Percentiles rank a stretch among this genome's conserved stretches.
Conservation (phyloP, 805 yeast species). For the Kockiozyma suomiensis region DNA sequence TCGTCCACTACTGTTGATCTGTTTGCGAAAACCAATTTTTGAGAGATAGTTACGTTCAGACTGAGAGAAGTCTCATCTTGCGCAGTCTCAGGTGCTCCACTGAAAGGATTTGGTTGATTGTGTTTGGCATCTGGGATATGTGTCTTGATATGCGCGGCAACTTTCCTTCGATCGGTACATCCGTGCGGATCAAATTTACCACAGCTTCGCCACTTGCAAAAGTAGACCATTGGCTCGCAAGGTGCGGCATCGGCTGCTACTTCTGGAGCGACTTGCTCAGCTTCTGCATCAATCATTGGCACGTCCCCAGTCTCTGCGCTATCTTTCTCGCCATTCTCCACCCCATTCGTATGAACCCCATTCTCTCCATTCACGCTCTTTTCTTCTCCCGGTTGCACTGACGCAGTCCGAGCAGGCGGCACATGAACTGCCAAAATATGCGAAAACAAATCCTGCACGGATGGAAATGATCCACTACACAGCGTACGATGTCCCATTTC, state of each 20-base stretch:
- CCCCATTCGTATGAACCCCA: background rate
- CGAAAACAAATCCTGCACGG: slow-evolving; percentile 23
- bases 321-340: background rate
- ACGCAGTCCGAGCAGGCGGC: background rate
- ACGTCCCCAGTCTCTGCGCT: background rate
- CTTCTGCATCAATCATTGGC: slow-evolving; percentile 4
- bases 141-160: slow-evolving; percentile 33
- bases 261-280: background rate
- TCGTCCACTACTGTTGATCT: slow-evolving; percentile 36
- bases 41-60: background rate
- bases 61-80: background rate
- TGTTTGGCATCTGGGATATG: slow-evolving; percentile 34
- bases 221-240: background rate
- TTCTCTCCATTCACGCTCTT: background rate
- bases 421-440: slow-evolving; percentile 34
- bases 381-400: too few relatives aligned
- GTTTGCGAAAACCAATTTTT: slow-evolving; percentile 11
- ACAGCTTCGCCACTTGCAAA: slow-evolving; percentile 30
- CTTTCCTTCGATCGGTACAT: slow-evolving; percentile 22
- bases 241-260: background rate
- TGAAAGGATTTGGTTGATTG: slow-evolving; percentile 19
- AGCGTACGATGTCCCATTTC: background rate
- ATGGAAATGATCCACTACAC: slow-evolving; percentile 20
- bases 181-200: slow-evolving; percentile 29
- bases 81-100: background rate